Base-by-base conservation (phyloP, 129 eudicot genomes). In the Mikania micrantha region DNA sequence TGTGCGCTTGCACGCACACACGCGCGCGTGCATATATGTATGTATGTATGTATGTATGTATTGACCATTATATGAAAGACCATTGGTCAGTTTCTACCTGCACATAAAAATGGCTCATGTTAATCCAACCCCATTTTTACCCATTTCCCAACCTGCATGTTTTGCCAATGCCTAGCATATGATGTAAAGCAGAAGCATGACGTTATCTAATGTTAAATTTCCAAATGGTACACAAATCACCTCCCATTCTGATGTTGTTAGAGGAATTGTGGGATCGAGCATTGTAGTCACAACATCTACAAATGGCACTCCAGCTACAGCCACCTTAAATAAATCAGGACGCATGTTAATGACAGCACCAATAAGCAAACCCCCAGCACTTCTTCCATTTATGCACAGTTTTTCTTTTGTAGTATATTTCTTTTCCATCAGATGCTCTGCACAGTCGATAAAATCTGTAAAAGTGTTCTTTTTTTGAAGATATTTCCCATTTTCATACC, bases 171-270 rank as follows among this genome's bases (percentile, higher is more conserved):
- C 27, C 35, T 56, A 25, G 61, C 27, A 13, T 1, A 6, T 24
- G 27, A 5, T 52, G 59, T 20, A 52, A 52, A 52, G 13, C 59
- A 52, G n/a, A 65, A 24, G 31, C 31, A 64, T 27, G 41, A 73
- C 25, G 64, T 64, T 24, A 64, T 48, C 15, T 12, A 52, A 38
- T 39, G 8, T 19, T 24, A 5, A 60, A 12, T 27, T 66, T 69
- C 49, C 48, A 44, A 71, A 77, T 13, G 15, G 6, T 45, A 31
- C 29, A 70, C 38, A 19, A 31, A 77, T 69, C 16, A 88, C 98
- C 96, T 93, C 98, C 98, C 98, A 93, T 80, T 93, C 98, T 21
- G 95, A 75, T 16, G 98, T 93, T 60, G 98, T 93, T 41, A 93
- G 88, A 69, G 98, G 98, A 84, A 93, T 93, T 45, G 96, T 78